phyloP scores from a whole-genome alignment of 176 grass and related monocot genomes.

The Zoysia japonica region DNA sequence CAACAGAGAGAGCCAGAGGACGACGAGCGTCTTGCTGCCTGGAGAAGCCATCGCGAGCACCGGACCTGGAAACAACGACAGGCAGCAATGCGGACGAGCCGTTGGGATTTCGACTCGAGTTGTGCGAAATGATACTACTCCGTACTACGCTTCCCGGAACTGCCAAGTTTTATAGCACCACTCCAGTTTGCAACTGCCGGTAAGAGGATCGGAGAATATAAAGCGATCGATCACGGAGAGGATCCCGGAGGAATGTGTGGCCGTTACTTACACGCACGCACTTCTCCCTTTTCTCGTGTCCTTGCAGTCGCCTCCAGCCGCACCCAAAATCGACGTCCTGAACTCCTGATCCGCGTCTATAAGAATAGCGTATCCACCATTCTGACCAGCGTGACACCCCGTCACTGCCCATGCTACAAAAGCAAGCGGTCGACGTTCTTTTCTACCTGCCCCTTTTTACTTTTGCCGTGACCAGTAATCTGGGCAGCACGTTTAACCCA shows the following conservation, averaged over 20 bases:
- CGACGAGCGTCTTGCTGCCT: conserved; percentile 21
- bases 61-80: not conserved
- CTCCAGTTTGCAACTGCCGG: not conserved
- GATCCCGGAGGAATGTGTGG: conserved; percentile 25
- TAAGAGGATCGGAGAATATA: not conserved
- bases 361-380: too few relatives aligned
- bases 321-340: too few relatives aligned
- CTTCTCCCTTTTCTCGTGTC: conserved; percentile 1
- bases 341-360: too few relatives aligned
- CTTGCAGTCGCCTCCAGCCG: too few relatives aligned
- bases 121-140: not conserved
- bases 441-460: too few relatives aligned
- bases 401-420: too few relatives aligned
- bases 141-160: conserved; percentile 12
- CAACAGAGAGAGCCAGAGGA: conserved; percentile 26
- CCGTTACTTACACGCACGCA: conserved; percentile 8
- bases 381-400: too few relatives aligned
- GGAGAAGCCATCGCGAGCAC: conserved; percentile 28
- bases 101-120: not conserved
- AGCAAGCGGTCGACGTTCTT: too few relatives aligned
- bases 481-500: too few relatives aligned
- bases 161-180: not conserved
- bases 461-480: too few relatives aligned
- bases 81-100: not conserved
- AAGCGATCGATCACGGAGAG: not conserved